Percentiles rank a stretch among this genome's conserved stretches.
phyloP scores from a whole-genome alignment of 2,329 filamentous ascomycete species.

The Sarocladium kiliense region DNA sequence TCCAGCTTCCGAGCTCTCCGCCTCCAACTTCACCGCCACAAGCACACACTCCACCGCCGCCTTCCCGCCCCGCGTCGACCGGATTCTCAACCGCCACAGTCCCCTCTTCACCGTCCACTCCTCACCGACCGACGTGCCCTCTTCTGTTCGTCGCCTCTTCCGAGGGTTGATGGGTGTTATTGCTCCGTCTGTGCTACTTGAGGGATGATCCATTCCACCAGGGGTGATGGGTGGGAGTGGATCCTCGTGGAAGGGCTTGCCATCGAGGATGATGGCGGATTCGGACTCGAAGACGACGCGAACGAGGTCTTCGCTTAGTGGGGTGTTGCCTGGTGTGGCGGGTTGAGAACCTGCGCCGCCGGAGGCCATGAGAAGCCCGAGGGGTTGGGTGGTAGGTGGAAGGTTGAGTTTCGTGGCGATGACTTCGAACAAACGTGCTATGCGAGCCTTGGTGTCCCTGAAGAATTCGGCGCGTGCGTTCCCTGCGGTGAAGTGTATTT shows the following conservation, averaged over 20 bases:
- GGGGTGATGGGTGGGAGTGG: not conserved
- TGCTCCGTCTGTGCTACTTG: not conserved
- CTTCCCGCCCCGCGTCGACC: slow-evolving; percentile 43
- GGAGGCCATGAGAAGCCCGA: slow-evolving; percentile 62
- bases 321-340: slow-evolving; percentile 62
- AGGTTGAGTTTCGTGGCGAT: slow-evolving; percentile 76
- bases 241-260: slow-evolving; percentile 25
- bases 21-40: slow-evolving; percentile 71
- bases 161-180: slow-evolving; percentile 24
- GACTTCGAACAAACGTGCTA: slow-evolving; percentile 72
- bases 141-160: slow-evolving; percentile 40
- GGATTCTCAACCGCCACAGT: slow-evolving; percentile 68
- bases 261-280: slow-evolving; percentile 55
- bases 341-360: slow-evolving; percentile 58
- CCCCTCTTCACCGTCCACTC: slow-evolving; percentile 63
- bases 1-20: slow-evolving; percentile 57
- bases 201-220: not conserved
- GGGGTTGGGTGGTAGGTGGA: slow-evolving; percentile 51
- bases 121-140: slow-evolving; percentile 19
- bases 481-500: slow-evolving; percentile 41
- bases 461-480: slow-evolving; percentile 64
- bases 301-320: slow-evolving; percentile 65
- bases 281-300: slow-evolving; percentile 58
- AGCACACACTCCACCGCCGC: slow-evolving; percentile 64
- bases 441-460: slow-evolving; percentile 61